A percentile compares a stretch with the other conserved stretches of the same genome.
phyloP scores from a whole-genome alignment of 2,329 filamentous ascomycete genomes.

The Epichloe typhina region DNA sequence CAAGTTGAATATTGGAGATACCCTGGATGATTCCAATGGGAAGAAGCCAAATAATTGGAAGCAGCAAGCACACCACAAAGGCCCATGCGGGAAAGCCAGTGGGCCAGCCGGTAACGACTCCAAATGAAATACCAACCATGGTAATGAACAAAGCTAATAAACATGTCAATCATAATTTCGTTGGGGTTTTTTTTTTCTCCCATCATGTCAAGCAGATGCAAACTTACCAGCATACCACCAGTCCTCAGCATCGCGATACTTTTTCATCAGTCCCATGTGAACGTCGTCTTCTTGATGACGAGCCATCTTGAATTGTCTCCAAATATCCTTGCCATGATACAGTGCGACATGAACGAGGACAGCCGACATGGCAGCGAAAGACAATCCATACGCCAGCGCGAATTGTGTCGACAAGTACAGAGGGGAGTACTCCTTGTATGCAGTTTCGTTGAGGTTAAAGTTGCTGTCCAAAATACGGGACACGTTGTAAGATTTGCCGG shows the following conservation, averaged over 20 bases:
- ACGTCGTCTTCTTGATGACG: constrained; percentile 44
- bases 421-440: constrained; percentile 52
- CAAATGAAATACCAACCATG: constrained; percentile 43
- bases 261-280: constrained; percentile 49
- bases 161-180: background rate
- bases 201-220: constrained; percentile 8
- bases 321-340: constrained; percentile 43
- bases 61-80: constrained; percentile 41
- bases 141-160: constrained; percentile 30
- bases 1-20: constrained; percentile 49
- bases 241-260: constrained; percentile 44
- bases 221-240: constrained; percentile 44
- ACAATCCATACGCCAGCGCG: constrained; percentile 45
- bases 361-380: constrained; percentile 53
- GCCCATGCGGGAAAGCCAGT: constrained; percentile 47
- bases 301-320: constrained; percentile 39
- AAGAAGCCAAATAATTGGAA: constrained; percentile 45
- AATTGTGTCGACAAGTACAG: constrained; percentile 52
- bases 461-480: constrained; percentile 43
- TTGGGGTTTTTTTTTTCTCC: background rate
- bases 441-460: constrained; percentile 43
- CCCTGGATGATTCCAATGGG: constrained; percentile 49
- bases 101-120: constrained; percentile 39
- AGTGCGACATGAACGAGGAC: constrained; percentile 42
- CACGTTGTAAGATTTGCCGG: constrained; percentile 45